Evolutionary conservation across 257 asterid genomes (phyloP), one percentile per base, ranked within the genome.

Genomic region (Lycium ferocissimum): DNA sequence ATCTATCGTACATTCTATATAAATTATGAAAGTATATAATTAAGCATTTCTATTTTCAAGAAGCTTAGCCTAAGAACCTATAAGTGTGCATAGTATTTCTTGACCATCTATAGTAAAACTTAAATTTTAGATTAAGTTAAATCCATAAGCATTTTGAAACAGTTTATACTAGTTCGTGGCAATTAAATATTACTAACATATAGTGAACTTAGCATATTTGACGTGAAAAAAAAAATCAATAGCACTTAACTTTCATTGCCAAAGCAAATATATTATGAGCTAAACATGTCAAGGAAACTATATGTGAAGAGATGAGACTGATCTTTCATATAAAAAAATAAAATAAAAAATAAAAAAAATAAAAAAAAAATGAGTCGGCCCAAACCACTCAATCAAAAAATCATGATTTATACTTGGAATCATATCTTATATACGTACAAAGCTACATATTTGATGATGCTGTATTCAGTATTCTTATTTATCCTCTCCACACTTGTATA

Each of bases 401-500:
- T 40, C 3, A 40, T 40, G 3, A 40, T 40, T 40, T 3, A 40
- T 40, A 40, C 45, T 40, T 40, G 45, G 2, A 40, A 47, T 47
- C 40, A 47, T 47, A 73, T 47, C 61, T 73, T 73, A 73, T 73
- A 47, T 49, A 75, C 38, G 38, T 75, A 22, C 20, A 75, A 49
- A 20, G 13, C 81, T 49, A 75, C 43, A 22, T 20, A 45, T 20
- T 75, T 11, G 18, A 20, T 47, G n/a, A 47, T 73, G 6, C 40
- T 2, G 40, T 47, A 20, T 47, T 73, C 80, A 73, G 40, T 45
- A n/a, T 45, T 73, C 80, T 73, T 47, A 22, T 73, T 45, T 47
- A 22, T 73, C 59, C 12, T 11, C 80, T 20, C 1, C 17, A 71
- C 9, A 18, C 56, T 40, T 37, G 9, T 10, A 72, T 9, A 5